Conservation (phyloP, 306 rosid species). For the Trifolium subterraneum region DNA sequence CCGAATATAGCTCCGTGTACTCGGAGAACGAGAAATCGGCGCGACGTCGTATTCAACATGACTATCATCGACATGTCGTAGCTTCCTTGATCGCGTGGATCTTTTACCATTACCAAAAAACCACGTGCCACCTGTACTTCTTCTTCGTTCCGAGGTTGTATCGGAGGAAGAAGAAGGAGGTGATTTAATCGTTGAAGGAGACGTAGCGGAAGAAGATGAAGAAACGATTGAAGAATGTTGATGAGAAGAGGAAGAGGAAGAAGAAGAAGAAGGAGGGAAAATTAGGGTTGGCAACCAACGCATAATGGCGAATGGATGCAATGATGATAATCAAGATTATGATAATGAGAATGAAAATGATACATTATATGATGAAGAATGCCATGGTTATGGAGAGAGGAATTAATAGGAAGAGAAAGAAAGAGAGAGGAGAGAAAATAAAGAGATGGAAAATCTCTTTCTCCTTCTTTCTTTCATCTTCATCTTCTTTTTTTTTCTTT, state of each 20-base stretch:
- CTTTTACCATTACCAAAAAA: slow-evolving; percentile 51
- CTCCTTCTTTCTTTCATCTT: background rate
- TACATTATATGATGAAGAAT: background rate
- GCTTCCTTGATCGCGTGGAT: slow-evolving; percentile 51
- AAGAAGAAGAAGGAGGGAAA: slow-evolving; percentile 52
- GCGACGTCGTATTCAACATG: slow-evolving; percentile 30
- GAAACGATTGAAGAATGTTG: background rate
- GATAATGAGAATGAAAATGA: background rate
- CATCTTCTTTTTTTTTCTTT: background rate
- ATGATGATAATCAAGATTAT: background rate
- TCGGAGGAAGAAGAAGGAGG: slow-evolving; percentile 48
- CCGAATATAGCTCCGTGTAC: slow-evolving; percentile 10
- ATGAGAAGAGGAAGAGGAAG: background rate
- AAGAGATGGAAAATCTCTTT: background rate
- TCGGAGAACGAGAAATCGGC: slow-evolving; percentile 40
- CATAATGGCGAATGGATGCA: slow-evolving; percentile 47
- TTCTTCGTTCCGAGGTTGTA: slow-evolving; percentile 24
- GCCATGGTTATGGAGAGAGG: slow-evolving; percentile 22
- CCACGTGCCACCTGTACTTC: slow-evolving; percentile 46
- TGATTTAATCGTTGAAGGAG: background rate
- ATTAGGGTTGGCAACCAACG: slow-evolving; percentile 73
- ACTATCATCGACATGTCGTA: slow-evolving; percentile 41
- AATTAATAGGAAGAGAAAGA: background rate
- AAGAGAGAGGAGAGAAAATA: background rate
- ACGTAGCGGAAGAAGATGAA: background rate